A percentile compares a stretch with the other conserved stretches of the same genome.
phyloP scores from a whole-genome alignment of 1,284 basidiomycete species.

The Trametes pubescens region DNA sequence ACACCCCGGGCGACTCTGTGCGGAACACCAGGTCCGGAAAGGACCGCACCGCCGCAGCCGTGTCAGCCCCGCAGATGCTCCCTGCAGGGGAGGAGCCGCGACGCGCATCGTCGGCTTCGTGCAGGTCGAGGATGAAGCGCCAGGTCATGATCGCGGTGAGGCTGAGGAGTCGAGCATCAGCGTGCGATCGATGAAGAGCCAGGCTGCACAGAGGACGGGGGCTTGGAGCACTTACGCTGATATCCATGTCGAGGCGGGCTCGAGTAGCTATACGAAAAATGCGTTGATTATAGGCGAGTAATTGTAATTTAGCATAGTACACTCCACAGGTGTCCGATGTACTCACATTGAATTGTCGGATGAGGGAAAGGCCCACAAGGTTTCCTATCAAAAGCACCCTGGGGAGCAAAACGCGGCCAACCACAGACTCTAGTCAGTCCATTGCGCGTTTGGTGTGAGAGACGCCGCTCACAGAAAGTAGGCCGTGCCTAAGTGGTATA shows the following conservation, averaged over 20 bases:
- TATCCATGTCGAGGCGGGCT: constrained; percentile 5
- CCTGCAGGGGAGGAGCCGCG: not conserved
- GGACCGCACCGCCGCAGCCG: not conserved
- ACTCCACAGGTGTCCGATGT: too few relatives aligned
- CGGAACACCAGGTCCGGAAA: not conserved
- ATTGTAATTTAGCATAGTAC: too few relatives aligned
- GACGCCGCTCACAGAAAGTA: constrained; percentile 1
- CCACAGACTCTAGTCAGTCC: too few relatives aligned
- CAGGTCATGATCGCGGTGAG: constrained; percentile 8
- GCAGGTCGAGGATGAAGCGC: constrained; percentile 13
- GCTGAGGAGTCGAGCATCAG: not conserved
- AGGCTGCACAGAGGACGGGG: not conserved
- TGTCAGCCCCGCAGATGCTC: not conserved
- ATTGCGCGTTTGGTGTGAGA: too few relatives aligned
- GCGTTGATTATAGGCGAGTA: not conserved
- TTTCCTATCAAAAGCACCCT: constrained; percentile 1
- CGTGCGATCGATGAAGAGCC: not conserved
- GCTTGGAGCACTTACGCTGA: not conserved
- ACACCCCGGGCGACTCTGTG: not conserved
- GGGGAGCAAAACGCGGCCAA: too few relatives aligned
- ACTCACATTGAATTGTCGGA: not conserved
- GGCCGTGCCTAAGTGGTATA: not conserved
- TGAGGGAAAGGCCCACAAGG: not conserved
- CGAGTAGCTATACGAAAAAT: constrained; percentile 1
- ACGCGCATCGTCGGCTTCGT: not conserved